Evolutionary conservation across 2,329 filamentous ascomycete species (phyloP).

Genomic region (Cadophora sp.): DNA sequence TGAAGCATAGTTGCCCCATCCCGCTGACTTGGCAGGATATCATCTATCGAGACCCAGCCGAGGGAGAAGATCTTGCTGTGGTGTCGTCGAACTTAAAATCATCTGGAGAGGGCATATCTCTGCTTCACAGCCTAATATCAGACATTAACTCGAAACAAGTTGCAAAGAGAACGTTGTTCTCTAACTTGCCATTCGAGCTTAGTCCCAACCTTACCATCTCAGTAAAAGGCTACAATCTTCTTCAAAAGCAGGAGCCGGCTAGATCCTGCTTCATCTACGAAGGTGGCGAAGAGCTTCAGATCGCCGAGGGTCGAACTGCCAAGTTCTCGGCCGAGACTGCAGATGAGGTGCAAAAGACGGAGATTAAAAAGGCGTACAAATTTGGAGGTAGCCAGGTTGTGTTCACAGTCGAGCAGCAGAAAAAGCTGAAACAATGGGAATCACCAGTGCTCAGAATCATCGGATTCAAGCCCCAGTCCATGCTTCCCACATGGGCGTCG

Average conservation of each 20-base stretch:
- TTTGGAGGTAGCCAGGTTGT: slow-evolving; percentile 91
- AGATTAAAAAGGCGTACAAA: slow-evolving; percentile 92
- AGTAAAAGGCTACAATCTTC: slow-evolving; percentile 89
- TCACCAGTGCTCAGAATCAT: slow-evolving; percentile 85
- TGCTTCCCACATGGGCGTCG: slow-evolving; percentile 83
- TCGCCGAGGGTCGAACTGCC: slow-evolving; percentile 76
- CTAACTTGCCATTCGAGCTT: slow-evolving; percentile 85
- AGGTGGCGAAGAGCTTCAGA: slow-evolving; percentile 82
- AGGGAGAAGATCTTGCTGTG: slow-evolving; percentile 70
- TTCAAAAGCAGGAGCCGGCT: slow-evolving; percentile 83
- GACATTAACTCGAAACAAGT: slow-evolving; percentile 92
- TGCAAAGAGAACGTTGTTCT: slow-evolving; percentile 85
- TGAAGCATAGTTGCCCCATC: not conserved
- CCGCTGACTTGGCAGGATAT: slow-evolving; percentile 69
- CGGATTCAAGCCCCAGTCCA: slow-evolving; percentile 84
- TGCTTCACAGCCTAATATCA: slow-evolving; percentile 81
- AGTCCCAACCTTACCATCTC: slow-evolving; percentile 85
- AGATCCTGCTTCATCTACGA: slow-evolving; percentile 89
- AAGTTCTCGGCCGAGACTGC: slow-evolving; percentile 80
- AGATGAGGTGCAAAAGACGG: slow-evolving; percentile 76
- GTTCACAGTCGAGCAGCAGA: slow-evolving; percentile 86
- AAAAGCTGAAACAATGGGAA: slow-evolving; percentile 79
- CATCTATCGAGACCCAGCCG: slow-evolving; percentile 79
- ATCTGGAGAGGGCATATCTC: slow-evolving; percentile 75
- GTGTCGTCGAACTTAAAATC: slow-evolving; percentile 63